Conservation (phyloP, 768 basidiomycete species). For the Rhodotorula taiwanensis region DNA sequence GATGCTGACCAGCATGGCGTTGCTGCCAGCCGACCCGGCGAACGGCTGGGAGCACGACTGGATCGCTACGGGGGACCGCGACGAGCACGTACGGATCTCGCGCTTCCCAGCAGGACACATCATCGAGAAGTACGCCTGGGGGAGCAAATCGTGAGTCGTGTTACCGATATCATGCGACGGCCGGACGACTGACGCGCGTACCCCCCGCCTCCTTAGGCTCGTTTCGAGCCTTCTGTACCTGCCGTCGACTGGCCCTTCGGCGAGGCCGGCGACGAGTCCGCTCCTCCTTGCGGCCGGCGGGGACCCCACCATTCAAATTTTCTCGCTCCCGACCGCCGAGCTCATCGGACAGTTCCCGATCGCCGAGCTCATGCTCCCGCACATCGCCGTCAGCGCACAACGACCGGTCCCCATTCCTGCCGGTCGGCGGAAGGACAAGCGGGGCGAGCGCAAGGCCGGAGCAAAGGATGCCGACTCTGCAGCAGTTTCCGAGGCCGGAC, state of each 20-base stretch:
- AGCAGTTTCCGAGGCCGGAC: too few species aligned
- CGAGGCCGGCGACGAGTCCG: neutral
- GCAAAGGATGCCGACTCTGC: neutral
- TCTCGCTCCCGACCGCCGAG: constrained; percentile 60
- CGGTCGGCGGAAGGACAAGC: constrained; percentile 24
- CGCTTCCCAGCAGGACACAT: constrained; percentile 78
- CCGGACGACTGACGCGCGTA: neutral
- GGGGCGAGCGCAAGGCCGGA: neutral
- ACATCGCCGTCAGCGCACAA: constrained; percentile 21
- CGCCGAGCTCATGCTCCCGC: constrained; percentile 4
- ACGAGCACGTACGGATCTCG: constrained; percentile 90
- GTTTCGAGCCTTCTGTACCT: constrained; percentile 36
- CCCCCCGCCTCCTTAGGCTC: constrained; percentile 11
- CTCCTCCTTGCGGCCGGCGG: constrained; percentile 79
- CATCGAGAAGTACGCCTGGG: constrained; percentile 80
- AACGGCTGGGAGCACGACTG: constrained; percentile 44
- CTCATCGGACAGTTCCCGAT: constrained; percentile 18
- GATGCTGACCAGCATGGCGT: constrained; percentile 64
- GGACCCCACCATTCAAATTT: constrained; percentile 65
- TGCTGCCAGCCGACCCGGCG: constrained; percentile 53
- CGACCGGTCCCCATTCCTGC: constrained; percentile 10
- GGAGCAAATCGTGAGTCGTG: constrained; percentile 63
- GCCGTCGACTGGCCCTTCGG: neutral
- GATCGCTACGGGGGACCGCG: constrained; percentile 84
- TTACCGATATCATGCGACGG: too few species aligned